Evolutionary conservation across 345 rosid species (phyloP), one percentile per base, ranked within the genome.

Genomic region (Salix viminalis): DNA sequence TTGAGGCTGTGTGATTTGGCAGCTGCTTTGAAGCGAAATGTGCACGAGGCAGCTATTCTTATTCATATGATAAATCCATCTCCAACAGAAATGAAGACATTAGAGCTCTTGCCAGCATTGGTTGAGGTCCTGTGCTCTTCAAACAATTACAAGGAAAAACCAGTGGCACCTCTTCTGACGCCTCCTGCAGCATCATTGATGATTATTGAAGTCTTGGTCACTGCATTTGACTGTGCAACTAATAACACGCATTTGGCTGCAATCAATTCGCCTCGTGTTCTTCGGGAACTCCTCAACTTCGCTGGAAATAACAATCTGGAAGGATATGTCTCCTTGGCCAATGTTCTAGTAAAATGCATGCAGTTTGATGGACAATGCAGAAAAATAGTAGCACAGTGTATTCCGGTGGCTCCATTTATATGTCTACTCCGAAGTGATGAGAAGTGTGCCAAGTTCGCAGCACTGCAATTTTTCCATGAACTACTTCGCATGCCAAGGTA

Each of bases 161-260:
- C 84, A 39, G 75, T 85, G 74, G 72, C 89, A 11, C 46, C 80
- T 71, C 52, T 76, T 44, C 77, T 91, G 79, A 91, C 97, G 3
- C 97, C 99, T 7, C 94, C 91, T 8, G 87, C 89, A 0, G 98
- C 98, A 30, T 90, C 98, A 4, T 67, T 94, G 84, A 92, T 91
- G 97, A 91, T 95, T 14, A 90, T 95, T 56, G 89, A 95, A 88
- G 92, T 95, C 26, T 74, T 92, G 32, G 89, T 92, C 30, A 92
- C 97, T 44, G 94, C 97, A 69, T 92, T 95, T 77, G 96, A 95
- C 79, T 77, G 82, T 65, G 87, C 83, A 60, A 90, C 99, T 46
- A 95, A 91, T 77, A 90, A 84, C 12, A 77, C 52, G 78, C 94
- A 90, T 81, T 83, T 95, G 82, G 89, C 92, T n/a, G 87, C 80